A percentile compares a stretch with the other conserved stretches of the same genome.
These are phyloP conservation scores for Linderniella brevidens DNA, from an alignment of 257 asterid genomes.

Conservation along the genomic window DNA sequence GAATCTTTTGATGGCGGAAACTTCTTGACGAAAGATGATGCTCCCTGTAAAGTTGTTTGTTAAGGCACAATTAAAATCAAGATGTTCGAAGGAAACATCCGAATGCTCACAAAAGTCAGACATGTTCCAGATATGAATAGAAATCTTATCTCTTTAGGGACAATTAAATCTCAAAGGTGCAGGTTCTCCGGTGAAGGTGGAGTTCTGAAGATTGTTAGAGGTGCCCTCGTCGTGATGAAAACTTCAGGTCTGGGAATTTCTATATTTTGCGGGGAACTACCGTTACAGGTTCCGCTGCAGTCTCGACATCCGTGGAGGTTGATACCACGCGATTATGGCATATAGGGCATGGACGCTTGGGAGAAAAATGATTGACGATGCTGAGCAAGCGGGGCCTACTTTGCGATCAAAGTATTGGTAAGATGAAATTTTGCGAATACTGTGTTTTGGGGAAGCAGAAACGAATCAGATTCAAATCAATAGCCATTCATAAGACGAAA, in stretches of 20 bases:
- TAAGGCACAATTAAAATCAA: not conserved
- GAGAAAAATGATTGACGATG: not conserved
- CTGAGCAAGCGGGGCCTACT: not conserved
- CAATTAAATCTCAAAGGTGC: not conserved
- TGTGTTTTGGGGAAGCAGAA: not conserved
- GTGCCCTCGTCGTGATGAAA: not conserved
- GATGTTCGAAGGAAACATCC: not conserved
- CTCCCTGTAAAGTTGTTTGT: not conserved
- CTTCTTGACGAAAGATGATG: not conserved
- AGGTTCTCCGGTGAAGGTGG: not conserved
- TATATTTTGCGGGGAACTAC: not conserved
- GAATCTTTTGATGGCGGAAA: not conserved
- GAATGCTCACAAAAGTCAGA: not conserved
- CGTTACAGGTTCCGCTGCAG: not conserved
- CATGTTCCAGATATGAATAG: constrained; percentile 1
- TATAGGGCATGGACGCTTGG: not conserved
- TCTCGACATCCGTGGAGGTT: not conserved
- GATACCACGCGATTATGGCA: not conserved
- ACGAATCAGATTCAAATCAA: not conserved
- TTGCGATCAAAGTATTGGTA: not conserved
- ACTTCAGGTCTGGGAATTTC: not conserved
- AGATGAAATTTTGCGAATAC: not conserved
- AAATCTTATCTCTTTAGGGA: not conserved
- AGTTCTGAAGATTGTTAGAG: not conserved
- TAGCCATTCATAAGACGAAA: not conserved